phyloP scores from a whole-genome alignment of 108 stramenopile species.

The Fragilaria crotonensis region DNA sequence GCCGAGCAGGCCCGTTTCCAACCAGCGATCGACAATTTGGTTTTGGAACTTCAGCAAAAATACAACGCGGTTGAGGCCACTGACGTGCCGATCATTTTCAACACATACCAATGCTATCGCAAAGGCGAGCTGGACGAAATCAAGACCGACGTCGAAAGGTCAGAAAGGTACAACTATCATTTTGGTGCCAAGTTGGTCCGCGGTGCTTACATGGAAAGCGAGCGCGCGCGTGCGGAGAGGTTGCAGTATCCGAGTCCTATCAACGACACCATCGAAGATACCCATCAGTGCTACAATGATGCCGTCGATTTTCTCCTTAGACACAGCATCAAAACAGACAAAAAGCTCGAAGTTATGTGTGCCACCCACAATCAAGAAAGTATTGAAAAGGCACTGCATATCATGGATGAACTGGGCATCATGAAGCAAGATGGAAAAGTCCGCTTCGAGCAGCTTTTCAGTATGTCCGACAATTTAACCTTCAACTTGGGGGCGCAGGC shows the following conservation, averaged over 20 bases:
- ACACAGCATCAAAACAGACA: slow-evolving; percentile 26
- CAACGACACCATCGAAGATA: slow-evolving; percentile 75
- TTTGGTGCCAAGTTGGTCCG: slow-evolving; percentile 96
- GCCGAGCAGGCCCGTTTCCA: slow-evolving; percentile 95
- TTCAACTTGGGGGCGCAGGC: slow-evolving; percentile 87
- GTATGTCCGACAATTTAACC: slow-evolving; percentile 95
- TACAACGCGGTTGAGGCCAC: slow-evolving; percentile 47
- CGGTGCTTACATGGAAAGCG: slow-evolving; percentile 96
- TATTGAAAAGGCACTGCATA: slow-evolving; percentile 60
- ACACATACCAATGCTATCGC: slow-evolving; percentile 94
- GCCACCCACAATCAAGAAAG: slow-evolving; percentile 90
- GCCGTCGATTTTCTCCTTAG: slow-evolving; percentile 53
- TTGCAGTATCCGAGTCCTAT: slow-evolving; percentile 57
- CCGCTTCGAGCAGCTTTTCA: slow-evolving; percentile 94
- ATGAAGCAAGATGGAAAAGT: slow-evolving; percentile 22
- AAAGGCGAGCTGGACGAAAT: slow-evolving; percentile 69
- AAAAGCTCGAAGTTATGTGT: slow-evolving; percentile 76
- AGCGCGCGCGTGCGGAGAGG: slow-evolving; percentile 66
- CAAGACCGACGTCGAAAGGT: slow-evolving; percentile 72
- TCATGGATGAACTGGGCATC: slow-evolving; percentile 68
- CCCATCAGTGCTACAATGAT: slow-evolving; percentile 86
- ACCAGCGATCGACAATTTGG: slow-evolving; percentile 93
- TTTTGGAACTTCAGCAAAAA: slow-evolving; percentile 63
- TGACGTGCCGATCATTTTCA: slow-evolving; percentile 71
- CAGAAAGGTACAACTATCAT: slow-evolving; percentile 59